Evolutionary conservation across 179 eudicot species (phyloP), one percentile per base, ranked within the genome.

Genomic region (Beta corolliflora): DNA sequence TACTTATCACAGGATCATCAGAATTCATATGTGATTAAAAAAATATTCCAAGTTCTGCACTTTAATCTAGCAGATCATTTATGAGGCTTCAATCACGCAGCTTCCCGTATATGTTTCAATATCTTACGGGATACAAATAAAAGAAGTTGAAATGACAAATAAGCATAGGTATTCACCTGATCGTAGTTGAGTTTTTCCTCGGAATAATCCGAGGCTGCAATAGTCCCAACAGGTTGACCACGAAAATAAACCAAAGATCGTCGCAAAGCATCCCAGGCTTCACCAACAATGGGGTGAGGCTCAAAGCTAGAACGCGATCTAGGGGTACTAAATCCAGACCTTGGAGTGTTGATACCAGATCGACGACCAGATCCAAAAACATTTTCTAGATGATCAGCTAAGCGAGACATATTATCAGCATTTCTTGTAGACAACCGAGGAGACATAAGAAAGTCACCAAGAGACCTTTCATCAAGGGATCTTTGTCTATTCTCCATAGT

Each of bases 221-320:
- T 91, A n/a, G 99, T 96, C 83, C 99, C 99, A 72, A 97, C 97
- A 48, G 97, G 97, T 75, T 86, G 86, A 13, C 95, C 97, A 8
- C 97, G 95, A 67, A 96, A 97, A 71, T 73, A 76, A 52, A 97
- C 97, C 88, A 90, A 71, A 1, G 99, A 87, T 11, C 88, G 88
- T 82, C 90, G 92, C 75, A 97, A 75, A 19, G 89, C 86, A 1
- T 92, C 96, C 97, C 98, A 96, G 67, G 99, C 98, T 80, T 93
- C 94, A 7, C 84, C 89, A 31, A 91, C 87, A 78, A 87, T 86
- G 3, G 95, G 94, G 80, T 90, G 90, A 25, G 93, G 86, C 80
- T 88, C 96, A 71, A 83, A 79, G 52, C 87, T 90, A 73, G 64
- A 70, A 11, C 29, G 86, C 48, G 97, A 89, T 71, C 87, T 82